Evolutionary conservation across 179 eudicot genomes (phyloP).

Genomic region (Camellia oleifera): DNA sequence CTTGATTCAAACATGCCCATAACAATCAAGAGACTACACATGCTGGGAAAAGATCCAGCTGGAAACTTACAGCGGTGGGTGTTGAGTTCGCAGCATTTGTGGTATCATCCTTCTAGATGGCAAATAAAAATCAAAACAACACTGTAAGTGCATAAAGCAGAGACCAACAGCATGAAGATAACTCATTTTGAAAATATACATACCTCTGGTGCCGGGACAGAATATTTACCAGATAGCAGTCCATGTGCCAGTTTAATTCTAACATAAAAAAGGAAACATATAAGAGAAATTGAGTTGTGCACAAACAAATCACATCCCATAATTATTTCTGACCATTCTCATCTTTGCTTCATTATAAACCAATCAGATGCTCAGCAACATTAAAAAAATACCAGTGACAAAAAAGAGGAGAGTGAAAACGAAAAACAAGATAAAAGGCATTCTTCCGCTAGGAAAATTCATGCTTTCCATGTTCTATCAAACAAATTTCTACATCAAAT

Average conservation of each 20-base stretch:
- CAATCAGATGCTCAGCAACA: constrained; percentile 2
- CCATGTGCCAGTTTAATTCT: constrained; percentile 90
- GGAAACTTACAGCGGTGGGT: constrained; percentile 35
- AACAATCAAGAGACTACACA: constrained; percentile 4
- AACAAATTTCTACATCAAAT: neutral
- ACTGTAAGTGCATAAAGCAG: neutral
- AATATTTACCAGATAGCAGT: constrained; percentile 89
- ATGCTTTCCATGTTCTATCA: constrained; percentile 9
- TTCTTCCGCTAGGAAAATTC: neutral
- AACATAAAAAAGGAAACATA: constrained; percentile 20
- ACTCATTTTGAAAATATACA: constrained; percentile 10
- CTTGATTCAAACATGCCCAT: neutral
- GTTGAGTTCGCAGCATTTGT: constrained; percentile 30
- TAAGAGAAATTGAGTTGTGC: constrained; percentile 5
- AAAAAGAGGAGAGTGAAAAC: neutral
- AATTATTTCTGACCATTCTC: neutral
- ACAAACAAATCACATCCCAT: neutral
- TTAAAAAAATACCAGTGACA: neutral
- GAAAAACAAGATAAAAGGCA: neutral
- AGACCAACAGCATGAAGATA: constrained; percentile 16
- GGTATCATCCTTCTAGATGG: constrained; percentile 33
- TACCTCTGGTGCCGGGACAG: constrained; percentile 74
- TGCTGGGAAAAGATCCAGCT: constrained; percentile 4
- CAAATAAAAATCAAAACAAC: neutral
- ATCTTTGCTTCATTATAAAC: neutral